Percentiles rank a stretch among this genome's conserved stretches.
phyloP scores from a whole-genome alignment of 352 stramenopile species.

The Phytophthora vignae region DNA sequence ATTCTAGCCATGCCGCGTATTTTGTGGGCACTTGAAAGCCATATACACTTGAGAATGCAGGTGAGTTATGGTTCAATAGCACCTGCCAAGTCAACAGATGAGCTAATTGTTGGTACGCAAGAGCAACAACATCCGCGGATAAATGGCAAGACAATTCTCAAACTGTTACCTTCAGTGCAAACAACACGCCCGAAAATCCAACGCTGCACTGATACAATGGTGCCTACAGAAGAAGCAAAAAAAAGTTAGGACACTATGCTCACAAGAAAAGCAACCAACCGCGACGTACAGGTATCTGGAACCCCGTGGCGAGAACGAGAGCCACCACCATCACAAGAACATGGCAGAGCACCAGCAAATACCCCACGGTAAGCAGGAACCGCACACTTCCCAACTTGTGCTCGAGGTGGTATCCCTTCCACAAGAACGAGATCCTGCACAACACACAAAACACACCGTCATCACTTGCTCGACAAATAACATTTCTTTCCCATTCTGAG shows the following conservation, averaged over 20 bases:
- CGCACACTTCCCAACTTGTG: slow-evolving; percentile 57
- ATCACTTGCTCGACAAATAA: too few relatives aligned
- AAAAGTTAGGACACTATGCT: background rate
- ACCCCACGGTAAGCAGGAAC: slow-evolving; percentile 57
- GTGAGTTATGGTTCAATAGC: slow-evolving; percentile 82
- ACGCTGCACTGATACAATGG: slow-evolving; percentile 73
- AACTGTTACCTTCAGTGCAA: slow-evolving; percentile 73
- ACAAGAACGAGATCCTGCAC: slow-evolving; percentile 82
- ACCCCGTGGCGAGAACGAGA: slow-evolving; percentile 38
- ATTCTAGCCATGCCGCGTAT: slow-evolving; percentile 90
- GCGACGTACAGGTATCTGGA: slow-evolving; percentile 32
- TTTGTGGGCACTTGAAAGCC: slow-evolving; percentile 86
- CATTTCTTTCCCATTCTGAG: too few relatives aligned
- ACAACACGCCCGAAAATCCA: slow-evolving; percentile 83
- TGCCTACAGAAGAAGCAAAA: slow-evolving; percentile 34
- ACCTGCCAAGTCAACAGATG: slow-evolving; percentile 53
- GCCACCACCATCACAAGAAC: slow-evolving; percentile 57
- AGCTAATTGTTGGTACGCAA: background rate
- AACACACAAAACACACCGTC: background rate
- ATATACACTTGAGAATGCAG: slow-evolving; percentile 65
- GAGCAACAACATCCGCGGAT: background rate
- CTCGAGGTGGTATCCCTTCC: slow-evolving; percentile 90
- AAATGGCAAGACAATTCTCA: background rate
- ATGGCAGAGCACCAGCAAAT: slow-evolving; percentile 74
- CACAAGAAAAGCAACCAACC: too few relatives aligned